Base-by-base conservation (phyloP, 345 rosid species). In the Populus simonii region DNA sequence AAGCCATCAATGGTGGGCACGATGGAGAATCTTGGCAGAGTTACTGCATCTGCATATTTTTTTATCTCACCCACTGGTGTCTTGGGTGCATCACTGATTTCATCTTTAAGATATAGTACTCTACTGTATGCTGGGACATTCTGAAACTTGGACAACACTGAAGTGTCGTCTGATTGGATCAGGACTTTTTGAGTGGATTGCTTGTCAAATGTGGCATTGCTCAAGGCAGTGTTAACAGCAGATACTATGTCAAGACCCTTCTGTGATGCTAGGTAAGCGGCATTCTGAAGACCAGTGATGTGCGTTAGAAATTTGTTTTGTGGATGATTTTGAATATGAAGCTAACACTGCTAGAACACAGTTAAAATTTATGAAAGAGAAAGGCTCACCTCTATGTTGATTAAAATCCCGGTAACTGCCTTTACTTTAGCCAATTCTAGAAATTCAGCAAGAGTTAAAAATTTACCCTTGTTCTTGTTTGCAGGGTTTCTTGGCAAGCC, bases 191-290 rank as follows among this genome's bases (percentile, higher is more conserved):
- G 92, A 13, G 90, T 90, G 66, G 89, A 80, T 88, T 92, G 90
- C 79, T 87, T 86, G 88, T 92, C 93, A 10, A 92, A 80, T 25
- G 88, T 85, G 67, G 98, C 96, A 8, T 89, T 88, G 47, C 79
- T 76, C 72, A 94, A 71, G 79, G 95, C 90, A 25, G 84, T 81
- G 71, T 72, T 83, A 5, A 89, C 91, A 0, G 87, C 67, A 15
- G 80, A 85, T 65, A 94, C 86, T 8, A 93, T 63, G 80, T 85
- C 93, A 8, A 91, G 86, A 29, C 97, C 95, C 81, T 87, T 88
- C 80, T 93, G 88, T 20, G 97, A 85, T 43, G 98, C 98, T 33
- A 95, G 86, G 84, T 89, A 95, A 78, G 96, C 92, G 47, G 97
- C 97, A 74, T 93, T 89, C 99, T 95, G 90, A 80, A 20, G 47